Percentiles rank a stretch among this genome's conserved stretches.
These are phyloP conservation scores for Torrubiellomyces zombiae DNA, from an alignment of 2,329 filamentous ascomycete genomes.

Conservation along the genomic window DNA sequence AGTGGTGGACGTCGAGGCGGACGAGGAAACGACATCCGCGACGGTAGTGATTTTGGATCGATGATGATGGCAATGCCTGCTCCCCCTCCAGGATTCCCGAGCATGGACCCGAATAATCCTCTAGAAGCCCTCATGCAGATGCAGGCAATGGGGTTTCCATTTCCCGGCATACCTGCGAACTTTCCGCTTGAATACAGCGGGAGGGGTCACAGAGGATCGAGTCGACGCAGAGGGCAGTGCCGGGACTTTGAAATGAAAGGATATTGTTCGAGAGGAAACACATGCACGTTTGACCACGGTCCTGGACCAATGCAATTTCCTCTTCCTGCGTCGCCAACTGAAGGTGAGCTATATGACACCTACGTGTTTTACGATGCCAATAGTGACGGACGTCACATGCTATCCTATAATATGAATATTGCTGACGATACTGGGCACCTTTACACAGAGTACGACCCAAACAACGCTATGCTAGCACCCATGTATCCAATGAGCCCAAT, in stretches of 20 bases:
- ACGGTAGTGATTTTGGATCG: conserved; percentile 6
- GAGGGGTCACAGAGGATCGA: conserved; percentile 8
- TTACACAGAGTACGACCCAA: conserved; percentile 20
- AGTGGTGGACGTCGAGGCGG: conserved; percentile 20
- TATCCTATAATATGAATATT: too few species aligned
- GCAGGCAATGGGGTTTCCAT: conserved; percentile 36
- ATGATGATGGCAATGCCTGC: conserved; percentile 2
- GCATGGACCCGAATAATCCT: conserved; percentile 42
- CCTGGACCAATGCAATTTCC: too few species aligned
- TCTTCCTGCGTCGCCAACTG: conserved; percentile 6
- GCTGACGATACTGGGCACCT: too few species aligned
- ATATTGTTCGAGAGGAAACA: conserved; percentile 49
- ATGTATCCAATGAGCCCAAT: conserved; percentile 5
- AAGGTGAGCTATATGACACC: conserved; percentile 13
- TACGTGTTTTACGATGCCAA: too few species aligned
- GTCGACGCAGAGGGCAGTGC: conserved; percentile 34
- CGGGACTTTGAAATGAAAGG: conserved; percentile 58
- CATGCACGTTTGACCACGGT: conserved; percentile 55
- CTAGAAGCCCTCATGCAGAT: conserved; percentile 46
- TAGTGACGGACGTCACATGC: too few species aligned
- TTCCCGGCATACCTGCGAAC: conserved; percentile 22
- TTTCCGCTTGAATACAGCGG: conserved; percentile 10
- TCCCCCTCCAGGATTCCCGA: conserved; percentile 15
- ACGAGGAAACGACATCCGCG: conserved; percentile 9
- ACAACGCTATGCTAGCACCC: conserved; percentile 10